Base-by-base conservation (phyloP, 2,329 filamentous ascomycete species). In the Leptographium radiaticola region DNA sequence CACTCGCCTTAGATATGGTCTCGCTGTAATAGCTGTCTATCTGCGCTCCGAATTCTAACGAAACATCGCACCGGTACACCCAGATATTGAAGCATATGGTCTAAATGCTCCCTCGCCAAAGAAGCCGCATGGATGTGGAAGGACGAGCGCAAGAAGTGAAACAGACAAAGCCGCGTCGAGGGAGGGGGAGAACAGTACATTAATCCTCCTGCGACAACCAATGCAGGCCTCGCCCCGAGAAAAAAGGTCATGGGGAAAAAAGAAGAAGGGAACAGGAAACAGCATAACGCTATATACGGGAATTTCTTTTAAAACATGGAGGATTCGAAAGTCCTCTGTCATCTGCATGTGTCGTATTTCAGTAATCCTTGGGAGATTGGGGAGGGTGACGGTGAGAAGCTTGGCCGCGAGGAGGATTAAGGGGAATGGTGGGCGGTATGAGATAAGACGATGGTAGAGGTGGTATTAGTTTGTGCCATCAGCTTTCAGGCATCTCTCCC, bases 221-320 rank as follows among this genome's bases (percentile, higher is more conserved):
- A 10, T 31, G 25, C 16, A 11, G 25, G 13, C 20, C 20, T 15
- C 43, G 46, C 46, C 18, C 46, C 46, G 20, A 11, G 33, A n/a
- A 50, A 44, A 43, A 43, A 30, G 13, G 30, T 11, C 15, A 20
- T 42, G 15, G 25, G 10, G 30, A 50, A 33, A 49, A 12, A 15
- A 36, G 16, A 36, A 16, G 31, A 20, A 36, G 31, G 10, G 25
- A 33, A 25, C 38, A 45, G 13, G 30, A 13, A 42, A 51, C 5
- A 47, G 38, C 49, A 52, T 56, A 53, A 54, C 25, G 48, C 49
- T 57, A 56, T 56, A 49, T 55, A 58, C 54, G 38, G 15, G 56
- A 51, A 47, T 33, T 47, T 42, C 30, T 49, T 34, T 43, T 50
- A 31, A 18, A 31, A 34, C 38, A 40, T 40, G 25, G 42, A 44